Percentiles rank a stretch among this genome's conserved stretches.
These are phyloP conservation scores for Fonsecaea multimorphosa DNA, from an alignment of 2,329 filamentous ascomycete species.

Conservation along the genomic window DNA sequence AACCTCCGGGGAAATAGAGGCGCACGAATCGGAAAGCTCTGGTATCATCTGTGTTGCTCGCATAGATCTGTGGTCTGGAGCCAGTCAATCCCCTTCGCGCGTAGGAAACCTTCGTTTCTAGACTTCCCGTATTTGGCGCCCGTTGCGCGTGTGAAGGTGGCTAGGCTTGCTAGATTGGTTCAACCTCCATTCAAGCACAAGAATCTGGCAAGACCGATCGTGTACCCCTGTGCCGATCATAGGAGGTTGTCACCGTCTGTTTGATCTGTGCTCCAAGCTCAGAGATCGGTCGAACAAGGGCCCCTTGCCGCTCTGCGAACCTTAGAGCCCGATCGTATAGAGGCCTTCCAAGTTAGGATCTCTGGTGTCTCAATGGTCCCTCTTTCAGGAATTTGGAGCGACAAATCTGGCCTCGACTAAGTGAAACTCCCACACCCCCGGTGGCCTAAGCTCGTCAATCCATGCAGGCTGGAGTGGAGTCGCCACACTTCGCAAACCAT, in stretches of 20 bases:
- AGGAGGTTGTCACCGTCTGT: not conserved
- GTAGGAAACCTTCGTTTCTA: slow-evolving; percentile 20
- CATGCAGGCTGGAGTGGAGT: slow-evolving; percentile 22
- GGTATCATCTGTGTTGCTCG: slow-evolving; percentile 2
- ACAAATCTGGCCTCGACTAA: slow-evolving; percentile 22
- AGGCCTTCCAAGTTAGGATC: slow-evolving; percentile 25
- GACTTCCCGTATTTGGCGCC: slow-evolving; percentile 24
- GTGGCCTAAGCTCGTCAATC: slow-evolving; percentile 21
- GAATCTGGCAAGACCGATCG: slow-evolving; percentile 17
- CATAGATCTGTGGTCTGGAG: slow-evolving; percentile 17
- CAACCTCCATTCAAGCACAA: slow-evolving; percentile 2
- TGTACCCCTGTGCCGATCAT: slow-evolving; percentile 17
- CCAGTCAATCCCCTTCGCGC: slow-evolving; percentile 25
- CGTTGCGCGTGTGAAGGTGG: slow-evolving; percentile 19
- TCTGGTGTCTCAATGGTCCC: slow-evolving; percentile 28
- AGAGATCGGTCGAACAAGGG: slow-evolving; percentile 18
- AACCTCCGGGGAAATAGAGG: not conserved
- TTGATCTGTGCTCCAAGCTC: slow-evolving; percentile 24
- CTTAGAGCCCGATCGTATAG: slow-evolving; percentile 19
- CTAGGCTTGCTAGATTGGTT: slow-evolving; percentile 13
- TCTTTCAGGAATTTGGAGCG: slow-evolving; percentile 33
- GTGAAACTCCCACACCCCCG: slow-evolving; percentile 23
- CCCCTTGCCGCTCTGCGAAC: slow-evolving; percentile 33
- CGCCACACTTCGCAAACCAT: slow-evolving; percentile 28
- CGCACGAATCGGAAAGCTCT: slow-evolving; percentile 10